A percentile compares a stretch with the other conserved stretches of the same genome.
phyloP scores from a whole-genome alignment of 1,284 basidiomycete species.

The Cryptococcus depauperatus region DNA sequence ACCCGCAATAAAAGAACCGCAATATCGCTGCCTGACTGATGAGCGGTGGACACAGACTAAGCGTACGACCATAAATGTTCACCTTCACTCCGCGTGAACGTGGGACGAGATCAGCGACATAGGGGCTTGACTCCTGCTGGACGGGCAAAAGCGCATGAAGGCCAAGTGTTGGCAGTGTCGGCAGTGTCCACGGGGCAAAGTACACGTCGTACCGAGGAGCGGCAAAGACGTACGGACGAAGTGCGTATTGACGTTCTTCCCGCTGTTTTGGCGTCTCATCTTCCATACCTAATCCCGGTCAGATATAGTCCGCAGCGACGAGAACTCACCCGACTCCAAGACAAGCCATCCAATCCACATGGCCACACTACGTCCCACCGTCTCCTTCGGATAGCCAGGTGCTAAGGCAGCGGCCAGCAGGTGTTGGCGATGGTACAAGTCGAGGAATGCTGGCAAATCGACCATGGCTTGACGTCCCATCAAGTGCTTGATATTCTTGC shows the following conservation, averaged over 20 bases:
- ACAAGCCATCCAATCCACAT: slow-evolving; percentile 48
- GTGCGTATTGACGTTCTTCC: slow-evolving; percentile 45
- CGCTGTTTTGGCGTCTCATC: slow-evolving; percentile 19
- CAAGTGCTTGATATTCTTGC: slow-evolving; percentile 59
- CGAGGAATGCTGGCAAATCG: slow-evolving; percentile 27
- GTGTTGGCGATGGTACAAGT: slow-evolving; percentile 38
- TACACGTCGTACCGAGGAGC: slow-evolving; percentile 48
- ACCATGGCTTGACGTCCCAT: slow-evolving; percentile 43
- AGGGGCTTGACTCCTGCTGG: slow-evolving; percentile 27
- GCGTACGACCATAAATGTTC: slow-evolving; percentile 38
- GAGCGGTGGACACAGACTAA: slow-evolving; percentile 37
- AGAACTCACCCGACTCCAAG: slow-evolving; percentile 34
- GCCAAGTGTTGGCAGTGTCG: slow-evolving; percentile 26
- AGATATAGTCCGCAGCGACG: background rate
- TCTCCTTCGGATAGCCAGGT: slow-evolving; percentile 44
- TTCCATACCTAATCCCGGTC: slow-evolving; percentile 14
- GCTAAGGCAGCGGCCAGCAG: slow-evolving; percentile 35
- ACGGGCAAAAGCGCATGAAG: slow-evolving; percentile 9
- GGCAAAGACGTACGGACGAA: slow-evolving; percentile 51
- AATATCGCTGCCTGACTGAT: slow-evolving; percentile 44
- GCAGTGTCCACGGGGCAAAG: slow-evolving; percentile 49
- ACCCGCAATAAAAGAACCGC: slow-evolving; percentile 34
- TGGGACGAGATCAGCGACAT: slow-evolving; percentile 46
- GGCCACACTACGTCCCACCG: slow-evolving; percentile 41
- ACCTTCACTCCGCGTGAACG: slow-evolving; percentile 38